Evolutionary conservation across 192 early-diverging fungal species (phyloP).

Genomic region (Backusella circina): DNA sequence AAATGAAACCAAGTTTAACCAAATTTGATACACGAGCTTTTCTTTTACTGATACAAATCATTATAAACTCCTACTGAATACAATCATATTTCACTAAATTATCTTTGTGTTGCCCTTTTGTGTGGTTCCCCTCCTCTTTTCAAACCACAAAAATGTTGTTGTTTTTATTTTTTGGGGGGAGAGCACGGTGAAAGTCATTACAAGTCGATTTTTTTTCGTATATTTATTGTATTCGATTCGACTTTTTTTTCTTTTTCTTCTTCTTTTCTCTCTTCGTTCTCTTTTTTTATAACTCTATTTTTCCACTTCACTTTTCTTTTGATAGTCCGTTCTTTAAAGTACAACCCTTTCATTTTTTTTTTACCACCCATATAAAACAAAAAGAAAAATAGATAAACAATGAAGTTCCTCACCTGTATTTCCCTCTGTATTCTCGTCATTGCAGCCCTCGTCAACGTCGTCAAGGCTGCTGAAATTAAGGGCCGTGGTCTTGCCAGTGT

Average conservation of each 20-base stretch:
- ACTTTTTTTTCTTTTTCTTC: background rate
- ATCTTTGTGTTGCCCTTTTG: constrained; percentile 6
- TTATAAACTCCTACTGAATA: constrained; percentile 10
- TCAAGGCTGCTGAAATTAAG: background rate
- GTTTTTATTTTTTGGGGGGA: background rate
- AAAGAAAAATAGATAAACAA: constrained; percentile 1
- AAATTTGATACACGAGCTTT: constrained; percentile 4
- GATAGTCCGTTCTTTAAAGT: background rate
- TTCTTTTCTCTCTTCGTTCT: background rate
- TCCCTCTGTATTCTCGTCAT: constrained; percentile 1
- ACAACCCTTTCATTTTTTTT: background rate
- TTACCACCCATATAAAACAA: background rate
- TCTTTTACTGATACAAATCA: background rate
- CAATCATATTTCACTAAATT: constrained; percentile 2
- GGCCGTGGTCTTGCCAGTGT: constrained; percentile 23
- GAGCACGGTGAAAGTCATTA: background rate
- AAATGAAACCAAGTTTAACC: background rate
- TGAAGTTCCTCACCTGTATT: constrained; percentile 6
- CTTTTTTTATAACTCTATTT: background rate
- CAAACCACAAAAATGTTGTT: background rate
- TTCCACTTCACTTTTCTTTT: background rate
- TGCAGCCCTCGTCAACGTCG: background rate
- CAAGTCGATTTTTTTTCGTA: background rate
- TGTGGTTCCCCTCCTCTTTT: background rate
- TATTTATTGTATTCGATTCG: background rate